Evolutionary conservation across 768 basidiomycete species (phyloP).

Genomic region (Cyathus striatus): DNA sequence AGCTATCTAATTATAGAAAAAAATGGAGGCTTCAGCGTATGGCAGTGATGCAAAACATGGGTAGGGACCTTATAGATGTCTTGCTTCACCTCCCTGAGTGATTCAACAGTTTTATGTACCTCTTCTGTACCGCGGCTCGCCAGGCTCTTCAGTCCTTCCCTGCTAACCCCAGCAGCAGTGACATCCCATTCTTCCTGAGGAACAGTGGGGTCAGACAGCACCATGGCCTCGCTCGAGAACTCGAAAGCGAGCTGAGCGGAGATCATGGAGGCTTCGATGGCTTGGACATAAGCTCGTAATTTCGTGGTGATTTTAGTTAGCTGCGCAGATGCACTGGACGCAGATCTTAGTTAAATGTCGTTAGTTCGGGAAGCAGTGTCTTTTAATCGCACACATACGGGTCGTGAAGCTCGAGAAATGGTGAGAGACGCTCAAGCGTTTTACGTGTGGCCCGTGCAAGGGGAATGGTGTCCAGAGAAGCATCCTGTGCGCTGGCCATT

Average conservation of each 20-base stretch:
- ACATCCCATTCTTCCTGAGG: conserved; percentile 7
- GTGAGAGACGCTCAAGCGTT: conserved; percentile 31
- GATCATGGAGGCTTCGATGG: conserved; percentile 24
- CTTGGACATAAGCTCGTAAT: conserved; percentile 17
- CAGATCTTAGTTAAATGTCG: neutral
- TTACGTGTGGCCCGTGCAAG: conserved; percentile 27
- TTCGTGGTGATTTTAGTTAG: conserved; percentile 19
- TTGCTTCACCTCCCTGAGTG: conserved; percentile 28
- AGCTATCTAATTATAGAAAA: conserved; percentile 33
- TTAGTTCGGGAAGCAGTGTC: neutral
- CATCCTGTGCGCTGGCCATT: neutral
- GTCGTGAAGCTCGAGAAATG: conserved; percentile 24
- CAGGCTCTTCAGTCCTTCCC: conserved; percentile 13
- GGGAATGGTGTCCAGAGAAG: conserved; percentile 17
- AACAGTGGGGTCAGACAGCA: conserved; percentile 15
- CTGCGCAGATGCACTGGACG: neutral
- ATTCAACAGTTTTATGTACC: conserved; percentile 17
- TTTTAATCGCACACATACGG: conserved; percentile 14
- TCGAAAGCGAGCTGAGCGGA: conserved; percentile 20
- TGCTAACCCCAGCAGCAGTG: neutral
- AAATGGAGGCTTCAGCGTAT: neutral
- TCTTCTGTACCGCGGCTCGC: conserved; percentile 19
- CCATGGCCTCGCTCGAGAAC: conserved; percentile 17
- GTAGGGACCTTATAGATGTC: conserved; percentile 28
- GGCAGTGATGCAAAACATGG: neutral